These are phyloP conservation scores for Ceratobasidium sp. DNA, from an alignment of 1,284 basidiomycete genomes.

Conservation along the genomic window DNA sequence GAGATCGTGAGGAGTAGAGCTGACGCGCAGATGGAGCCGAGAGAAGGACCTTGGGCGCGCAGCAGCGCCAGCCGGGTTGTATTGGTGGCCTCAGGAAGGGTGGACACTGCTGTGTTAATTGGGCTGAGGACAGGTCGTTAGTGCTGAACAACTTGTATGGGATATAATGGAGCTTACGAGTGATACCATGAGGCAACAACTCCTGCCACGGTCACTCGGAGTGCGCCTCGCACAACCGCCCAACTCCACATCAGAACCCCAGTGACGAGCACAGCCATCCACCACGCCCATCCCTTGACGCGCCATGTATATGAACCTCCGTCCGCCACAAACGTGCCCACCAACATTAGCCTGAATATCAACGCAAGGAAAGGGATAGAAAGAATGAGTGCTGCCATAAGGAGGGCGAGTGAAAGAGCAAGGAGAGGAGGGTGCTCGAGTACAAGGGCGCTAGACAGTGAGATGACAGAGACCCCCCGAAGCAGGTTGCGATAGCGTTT, in stretches of 20 bases:
- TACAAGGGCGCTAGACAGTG: constrained; percentile 80
- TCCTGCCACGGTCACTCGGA: constrained; percentile 81
- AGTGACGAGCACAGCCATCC: constrained; percentile 77
- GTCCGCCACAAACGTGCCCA: constrained; percentile 67
- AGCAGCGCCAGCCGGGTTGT: constrained; percentile 81
- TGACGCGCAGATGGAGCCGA: constrained; percentile 82
- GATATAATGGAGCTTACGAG: constrained; percentile 62
- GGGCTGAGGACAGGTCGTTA: constrained; percentile 55
- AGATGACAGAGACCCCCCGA: constrained; percentile 77
- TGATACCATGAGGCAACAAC: constrained; percentile 96
- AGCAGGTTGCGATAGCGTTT: constrained; percentile 67
- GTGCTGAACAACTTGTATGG: constrained; percentile 13
- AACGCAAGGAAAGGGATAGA: constrained; percentile 89
- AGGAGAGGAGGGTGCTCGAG: constrained; percentile 84
- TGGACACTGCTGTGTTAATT: constrained; percentile 60
- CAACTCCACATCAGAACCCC: constrained; percentile 90
- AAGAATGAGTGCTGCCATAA: constrained; percentile 75
- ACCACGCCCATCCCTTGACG: constrained; percentile 81
- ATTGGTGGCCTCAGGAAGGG: constrained; percentile 66
- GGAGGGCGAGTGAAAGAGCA: constrained; percentile 79
- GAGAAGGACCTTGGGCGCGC: constrained; percentile 81
- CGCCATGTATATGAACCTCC: constrained; percentile 71
- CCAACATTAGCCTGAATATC: constrained; percentile 81
- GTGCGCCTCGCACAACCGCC: constrained; percentile 84
- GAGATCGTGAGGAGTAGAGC: constrained; percentile 79